These are phyloP conservation scores for Sclerotinia borealis DNA, from an alignment of 2,329 filamentous ascomycete species.

Conservation along the genomic window DNA sequence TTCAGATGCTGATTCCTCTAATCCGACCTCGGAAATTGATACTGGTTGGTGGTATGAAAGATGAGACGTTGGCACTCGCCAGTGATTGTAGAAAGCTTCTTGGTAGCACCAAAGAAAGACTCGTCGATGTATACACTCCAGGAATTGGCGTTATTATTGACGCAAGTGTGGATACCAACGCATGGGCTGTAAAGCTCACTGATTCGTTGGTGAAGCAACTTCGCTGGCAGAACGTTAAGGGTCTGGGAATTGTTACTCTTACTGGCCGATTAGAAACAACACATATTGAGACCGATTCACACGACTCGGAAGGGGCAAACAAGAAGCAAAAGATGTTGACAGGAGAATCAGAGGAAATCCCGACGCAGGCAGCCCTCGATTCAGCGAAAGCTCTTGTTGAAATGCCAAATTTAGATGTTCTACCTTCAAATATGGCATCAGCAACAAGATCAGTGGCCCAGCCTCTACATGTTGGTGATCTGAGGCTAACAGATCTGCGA, in stretches of 20 bases:
- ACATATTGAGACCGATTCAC: constrained; percentile 35
- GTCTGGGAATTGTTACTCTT: constrained; percentile 85
- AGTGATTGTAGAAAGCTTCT: constrained; percentile 70
- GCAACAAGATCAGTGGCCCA: constrained; percentile 72
- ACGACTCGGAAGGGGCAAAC: constrained; percentile 36
- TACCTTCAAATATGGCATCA: constrained; percentile 57
- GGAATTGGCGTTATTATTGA: constrained; percentile 67
- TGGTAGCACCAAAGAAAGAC: constrained; percentile 41
- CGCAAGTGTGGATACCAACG: constrained; percentile 94
- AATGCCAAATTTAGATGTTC: constrained; percentile 38
- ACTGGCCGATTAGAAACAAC: constrained; percentile 63
- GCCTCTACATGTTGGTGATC: constrained; percentile 88
- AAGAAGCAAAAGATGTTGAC: constrained; percentile 41
- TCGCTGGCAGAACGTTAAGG: constrained; percentile 91
- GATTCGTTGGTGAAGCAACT: constrained; percentile 78
- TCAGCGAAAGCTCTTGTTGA: constrained; percentile 16
- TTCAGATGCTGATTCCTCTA: constrained; percentile 90
- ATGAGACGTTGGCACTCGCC: constrained; percentile 74
- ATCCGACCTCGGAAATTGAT: constrained; percentile 94
- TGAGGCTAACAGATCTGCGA: constrained; percentile 81
- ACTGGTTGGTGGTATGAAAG: constrained; percentile 71
- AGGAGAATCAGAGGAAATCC: constrained; percentile 36
- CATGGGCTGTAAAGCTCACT: constrained; percentile 90
- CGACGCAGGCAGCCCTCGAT: constrained; percentile 19
- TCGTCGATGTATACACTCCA: constrained; percentile 74